These are phyloP conservation scores for Phylloporus sp. DNA, from an alignment of 768 basidiomycete species.

Conservation along the genomic window DNA sequence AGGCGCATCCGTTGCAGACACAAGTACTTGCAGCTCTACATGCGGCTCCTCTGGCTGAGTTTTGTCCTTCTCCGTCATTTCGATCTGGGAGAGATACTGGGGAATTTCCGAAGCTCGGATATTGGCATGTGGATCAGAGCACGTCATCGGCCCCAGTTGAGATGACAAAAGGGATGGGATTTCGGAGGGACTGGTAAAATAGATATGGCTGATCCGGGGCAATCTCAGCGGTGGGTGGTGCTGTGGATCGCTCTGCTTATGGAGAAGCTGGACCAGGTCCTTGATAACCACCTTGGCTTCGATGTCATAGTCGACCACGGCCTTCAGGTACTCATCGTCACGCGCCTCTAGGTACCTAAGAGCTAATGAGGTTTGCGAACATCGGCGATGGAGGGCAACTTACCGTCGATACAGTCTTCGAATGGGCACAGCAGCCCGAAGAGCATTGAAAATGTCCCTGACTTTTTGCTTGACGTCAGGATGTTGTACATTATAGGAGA, in stretches of 20 bases:
- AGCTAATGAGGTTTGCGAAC: not conserved
- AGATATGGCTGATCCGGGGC: conserved; percentile 28
- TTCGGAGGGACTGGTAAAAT: conserved; percentile 28
- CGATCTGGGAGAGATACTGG: not conserved
- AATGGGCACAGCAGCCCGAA: conserved; percentile 1
- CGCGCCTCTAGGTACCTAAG: not conserved
- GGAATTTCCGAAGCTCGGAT: conserved; percentile 21
- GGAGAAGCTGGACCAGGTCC: conserved; percentile 26
- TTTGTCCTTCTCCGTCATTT: not conserved
- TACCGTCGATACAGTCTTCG: conserved; percentile 11
- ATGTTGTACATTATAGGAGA: conserved; percentile 27
- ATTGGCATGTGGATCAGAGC: conserved; percentile 11
- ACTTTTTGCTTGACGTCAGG: not conserved
- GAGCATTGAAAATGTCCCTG: conserved; percentile 5
- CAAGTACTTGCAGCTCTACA: not conserved
- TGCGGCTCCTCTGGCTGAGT: not conserved
- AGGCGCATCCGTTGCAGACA: too few species aligned
- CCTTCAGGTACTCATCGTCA: conserved; percentile 9
- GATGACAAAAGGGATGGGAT: conserved; percentile 29
- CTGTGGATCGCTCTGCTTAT: conserved; percentile 4
- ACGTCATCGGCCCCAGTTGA: conserved; percentile 8
- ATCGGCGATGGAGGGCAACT: not conserved
- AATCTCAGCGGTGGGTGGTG: not conserved
- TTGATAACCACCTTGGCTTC: conserved; percentile 5
- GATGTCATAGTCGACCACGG: conserved; percentile 11